Evolutionary conservation across 495 filamentous ascomycete genomes (phyloP), one percentile per base, ranked within the genome.

Genomic region (Annulohypoxylon maeteangense): DNA sequence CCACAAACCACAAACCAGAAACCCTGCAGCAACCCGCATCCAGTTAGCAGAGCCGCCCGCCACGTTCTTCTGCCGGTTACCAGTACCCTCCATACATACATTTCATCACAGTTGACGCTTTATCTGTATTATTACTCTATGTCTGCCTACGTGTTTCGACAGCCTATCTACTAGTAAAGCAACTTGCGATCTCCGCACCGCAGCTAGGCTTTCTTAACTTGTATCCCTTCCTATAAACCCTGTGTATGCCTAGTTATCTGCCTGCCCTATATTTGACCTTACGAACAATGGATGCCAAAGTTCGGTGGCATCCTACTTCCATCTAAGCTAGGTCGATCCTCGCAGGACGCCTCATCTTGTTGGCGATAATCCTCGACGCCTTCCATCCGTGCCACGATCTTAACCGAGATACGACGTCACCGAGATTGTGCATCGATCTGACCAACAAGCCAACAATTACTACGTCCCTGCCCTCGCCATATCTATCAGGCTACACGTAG

Each of bases 281-380:
- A 67, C 67, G 68, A 78, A 78, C 75, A 74, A 78, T 78, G 76
- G 76, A 78, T 78, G 76, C 74, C 60, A 78, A 78, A 74, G 76
- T 78, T 64, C 69, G 72, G 72, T 76, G 76, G 76, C 74, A 76
- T 75, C 64, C 62, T 56, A 53, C 67, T 47, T 71, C 54, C 40
- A 76, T 75, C 55, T 78, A 68, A 72, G 38, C 68, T 64, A 61
- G 38, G 34, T 53, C 58, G 54, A 34, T 54, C 58, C 16, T 71
- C 50, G 67, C 65, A 62, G 56, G 36, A 61, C 65, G 55, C 40
- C 54, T 55, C 38, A 57, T 45, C 25, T 48, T 51, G 40, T 10
- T 51, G 14, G 65, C 56, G 23, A 62, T 42, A 58, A 58, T 58
- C 50, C 47, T 53, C 48, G 40, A 55, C 40, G 48, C 55, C 57